Base-by-base conservation (phyloP, 2,329 filamentous ascomycete species). In the Penicillium decumbens region DNA sequence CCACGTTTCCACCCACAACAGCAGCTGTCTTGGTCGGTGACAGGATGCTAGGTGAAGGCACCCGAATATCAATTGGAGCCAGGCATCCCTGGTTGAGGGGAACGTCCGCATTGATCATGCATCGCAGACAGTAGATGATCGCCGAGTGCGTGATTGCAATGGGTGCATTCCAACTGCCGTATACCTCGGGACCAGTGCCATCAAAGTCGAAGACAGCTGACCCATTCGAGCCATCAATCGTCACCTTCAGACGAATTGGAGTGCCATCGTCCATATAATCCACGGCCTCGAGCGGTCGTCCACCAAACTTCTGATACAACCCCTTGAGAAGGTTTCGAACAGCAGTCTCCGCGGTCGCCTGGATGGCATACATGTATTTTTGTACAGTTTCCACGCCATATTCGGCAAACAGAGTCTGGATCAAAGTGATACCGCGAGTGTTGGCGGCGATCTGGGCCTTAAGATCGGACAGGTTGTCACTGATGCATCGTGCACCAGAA, bases 251-350 rank as follows among this genome's bases (percentile, higher is more conserved):
- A 44, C 80, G 76, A 61, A 95, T 92, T 0, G 88, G 87, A 8
- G 81, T 87, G 24, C 89, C 89, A 60, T 95, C 89, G 59, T 95
- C 89, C 87, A 95, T 93, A 72, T 84, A 89, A 63, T 95, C 89
- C 1, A 84, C 76, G 0, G 89, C 87, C 6, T 81, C 79, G 0
- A 95, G 78, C n/a, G 87, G 82, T 49, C 82, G 78, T 2, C 85
- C 85, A 56, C 82, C 78, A 57, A 89, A 88, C 23, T 82, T 78
- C 54, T 79, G 79, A 61, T 82, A 78, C n/a, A 92, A 83, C 3
- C 80, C 75, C 62, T 86, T 89, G 25, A 95, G 76, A 4, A 95
- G 77, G 43, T 80, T 81, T 15, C 87, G 80, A 0, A 95, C 89
- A 28, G 84, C 85, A 1, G 81, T 75, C 60, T 90, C 88, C 0